Base-by-base conservation (phyloP, 1,284 basidiomycete genomes). In the Limonomyces culmigenus region DNA sequence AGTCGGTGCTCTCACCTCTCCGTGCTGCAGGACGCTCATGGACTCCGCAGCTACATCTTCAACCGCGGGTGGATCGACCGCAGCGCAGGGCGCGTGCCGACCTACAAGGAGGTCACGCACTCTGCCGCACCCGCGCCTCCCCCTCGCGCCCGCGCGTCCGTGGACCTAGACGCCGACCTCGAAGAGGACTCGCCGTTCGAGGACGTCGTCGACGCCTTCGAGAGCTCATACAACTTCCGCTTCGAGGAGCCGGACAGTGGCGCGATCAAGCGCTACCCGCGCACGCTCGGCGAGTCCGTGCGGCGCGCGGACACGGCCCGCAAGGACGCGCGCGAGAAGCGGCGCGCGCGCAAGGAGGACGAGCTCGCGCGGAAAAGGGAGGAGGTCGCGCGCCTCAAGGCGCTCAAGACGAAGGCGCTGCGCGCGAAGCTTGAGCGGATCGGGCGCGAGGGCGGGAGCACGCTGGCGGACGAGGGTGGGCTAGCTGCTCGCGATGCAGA, bases 51-150 rank as follows among this genome's bases (percentile, higher is more conserved):
- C 54, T 96, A 93, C 54, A 93, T 96, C 42, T 62, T 93, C 15
- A 89, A 91, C 52, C 83, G 91, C 27, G 91, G 91, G 1, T 96
- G 91, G 91, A 77, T 96, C 39, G 91, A 95, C 55, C 70, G 70
- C 36, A 64, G 74, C 3, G 58, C 64, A 6, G 63, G 69, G 17
- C 75, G 74, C 38, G 60, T 89, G 3, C 88, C 87, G 4, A 91
- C 87, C 0, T 89, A 89, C 53, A 60, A 71, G 32, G 86, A 92
- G 51, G 63, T 92, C 25, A 76, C 78, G 25, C 54, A 59, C 2
- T 45, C 56, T 14, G 55, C 54, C 39, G 37, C 40, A 11, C n/a
- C 34, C 27, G 23, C 23, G 8, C 8, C 8, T 27, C 23, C 23
- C 8, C 23, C 23, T 8, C 8, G 6, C 18, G 48, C 47, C 6